Percentiles rank a stretch among this genome's conserved stretches.
These are phyloP conservation scores for Massarina eburnea DNA, from an alignment of 2,329 filamentous ascomycete species.

Conservation along the genomic window DNA sequence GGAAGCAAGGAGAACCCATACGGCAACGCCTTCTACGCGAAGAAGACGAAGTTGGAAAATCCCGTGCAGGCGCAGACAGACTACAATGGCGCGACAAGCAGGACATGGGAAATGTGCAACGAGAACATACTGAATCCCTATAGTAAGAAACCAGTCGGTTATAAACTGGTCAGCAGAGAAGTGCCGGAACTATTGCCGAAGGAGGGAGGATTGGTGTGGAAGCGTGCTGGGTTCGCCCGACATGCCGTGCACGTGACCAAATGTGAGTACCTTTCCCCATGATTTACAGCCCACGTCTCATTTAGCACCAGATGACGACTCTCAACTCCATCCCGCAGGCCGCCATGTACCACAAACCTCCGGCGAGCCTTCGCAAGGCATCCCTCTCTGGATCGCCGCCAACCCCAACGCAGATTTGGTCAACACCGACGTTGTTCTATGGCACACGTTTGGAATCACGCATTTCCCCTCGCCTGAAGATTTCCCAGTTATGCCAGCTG, in stretches of 20 bases:
- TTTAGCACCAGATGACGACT: constrained; percentile 64
- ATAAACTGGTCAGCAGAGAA: constrained; percentile 88
- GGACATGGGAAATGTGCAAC: constrained; percentile 92
- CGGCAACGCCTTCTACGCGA: constrained; percentile 86
- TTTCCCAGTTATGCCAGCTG: constrained; percentile 85
- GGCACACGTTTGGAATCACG: constrained; percentile 90
- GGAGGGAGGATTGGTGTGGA: constrained; percentile 80
- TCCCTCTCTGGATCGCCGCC: constrained; percentile 74
- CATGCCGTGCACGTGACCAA: constrained; percentile 88
- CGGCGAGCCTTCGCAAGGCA: constrained; percentile 71
- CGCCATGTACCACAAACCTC: constrained; percentile 87
- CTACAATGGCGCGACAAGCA: constrained; percentile 75
- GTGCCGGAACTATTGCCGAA: constrained; percentile 78
- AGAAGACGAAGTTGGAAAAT: constrained; percentile 77
- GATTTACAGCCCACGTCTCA: constrained; percentile 9
- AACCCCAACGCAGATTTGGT: constrained; percentile 69
- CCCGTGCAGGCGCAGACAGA: constrained; percentile 70
- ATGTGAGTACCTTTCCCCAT: constrained; percentile 60
- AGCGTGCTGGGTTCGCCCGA: constrained; percentile 82
- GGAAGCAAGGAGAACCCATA: constrained; percentile 83
- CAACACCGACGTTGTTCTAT: constrained; percentile 84
- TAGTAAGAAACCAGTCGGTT: constrained; percentile 80
- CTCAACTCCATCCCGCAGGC: constrained; percentile 81
- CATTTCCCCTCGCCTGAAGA: constrained; percentile 90
- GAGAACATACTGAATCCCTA: constrained; percentile 81